phyloP scores from a whole-genome alignment of 306 rosid genomes.

The Prunus campanulata region DNA sequence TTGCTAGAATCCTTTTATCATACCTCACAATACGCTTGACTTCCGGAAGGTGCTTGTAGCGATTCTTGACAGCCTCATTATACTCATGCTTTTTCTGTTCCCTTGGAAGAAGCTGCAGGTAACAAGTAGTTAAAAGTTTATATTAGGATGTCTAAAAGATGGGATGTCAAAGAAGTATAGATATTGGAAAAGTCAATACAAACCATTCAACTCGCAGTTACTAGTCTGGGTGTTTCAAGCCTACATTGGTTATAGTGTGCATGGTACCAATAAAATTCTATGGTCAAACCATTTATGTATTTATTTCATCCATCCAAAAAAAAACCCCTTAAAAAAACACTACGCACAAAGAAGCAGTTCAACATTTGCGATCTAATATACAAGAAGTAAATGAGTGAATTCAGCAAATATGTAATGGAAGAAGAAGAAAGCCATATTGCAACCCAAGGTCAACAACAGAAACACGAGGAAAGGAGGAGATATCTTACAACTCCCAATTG shows the following conservation, averaged over 20 bases:
- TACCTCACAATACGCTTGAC: constrained; percentile 79
- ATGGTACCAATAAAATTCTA: not conserved
- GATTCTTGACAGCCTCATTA: constrained; percentile 77
- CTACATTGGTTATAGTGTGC: not conserved
- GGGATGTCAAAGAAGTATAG: no score
- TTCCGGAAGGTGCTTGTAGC: constrained; percentile 83
- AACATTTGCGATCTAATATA: not conserved
- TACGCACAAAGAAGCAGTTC: not conserved
- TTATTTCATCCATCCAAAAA: not conserved
- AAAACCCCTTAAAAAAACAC: not conserved
- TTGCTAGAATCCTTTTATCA: constrained; percentile 9
- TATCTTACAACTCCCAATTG: constrained; percentile 91
- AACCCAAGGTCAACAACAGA: not conserved
- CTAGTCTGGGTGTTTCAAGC: not conserved
- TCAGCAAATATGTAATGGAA: not conserved
- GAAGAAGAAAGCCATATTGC: not conserved
- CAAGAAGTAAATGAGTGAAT: not conserved
- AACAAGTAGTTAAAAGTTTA: not conserved
- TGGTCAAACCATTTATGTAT: not conserved
- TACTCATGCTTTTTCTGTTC: constrained; percentile 80
- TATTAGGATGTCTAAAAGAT: not conserved
- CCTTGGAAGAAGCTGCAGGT: constrained; percentile 80
- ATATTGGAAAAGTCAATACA: no score
- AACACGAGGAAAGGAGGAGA: constrained; percentile 7
- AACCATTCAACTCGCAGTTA: no score